Evolutionary conservation across 1,284 basidiomycete species (phyloP).

Genomic region (Porphyrellus sp.): DNA sequence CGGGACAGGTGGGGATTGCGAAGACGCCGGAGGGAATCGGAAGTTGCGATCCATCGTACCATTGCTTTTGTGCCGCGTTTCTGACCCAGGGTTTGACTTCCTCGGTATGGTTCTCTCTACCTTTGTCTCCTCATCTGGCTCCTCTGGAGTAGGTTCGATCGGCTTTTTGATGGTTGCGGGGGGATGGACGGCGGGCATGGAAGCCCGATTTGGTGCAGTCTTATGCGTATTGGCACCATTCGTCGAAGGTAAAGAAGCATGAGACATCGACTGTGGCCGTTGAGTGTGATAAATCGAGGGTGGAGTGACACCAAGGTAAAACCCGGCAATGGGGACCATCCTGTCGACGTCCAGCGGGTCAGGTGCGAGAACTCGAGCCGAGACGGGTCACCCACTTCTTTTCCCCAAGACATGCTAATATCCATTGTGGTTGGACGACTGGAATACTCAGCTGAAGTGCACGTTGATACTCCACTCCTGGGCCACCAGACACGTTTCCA

Average conservation of each 20-base stretch:
- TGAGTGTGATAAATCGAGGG: constrained; percentile 45
- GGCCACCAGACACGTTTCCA: constrained; percentile 42
- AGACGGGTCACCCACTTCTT: constrained; percentile 57
- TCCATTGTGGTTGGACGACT: constrained; percentile 87
- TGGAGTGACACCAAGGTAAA: constrained; percentile 71
- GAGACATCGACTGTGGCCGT: constrained; percentile 75
- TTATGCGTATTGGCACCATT: constrained; percentile 39
- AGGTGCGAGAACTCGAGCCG: neutral
- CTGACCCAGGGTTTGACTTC: constrained; percentile 13
- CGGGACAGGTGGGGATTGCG: constrained; percentile 26
- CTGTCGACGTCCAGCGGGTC: constrained; percentile 39
- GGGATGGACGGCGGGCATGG: constrained; percentile 26
- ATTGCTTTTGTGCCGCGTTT: constrained; percentile 43
- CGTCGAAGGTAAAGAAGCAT: constrained; percentile 47
- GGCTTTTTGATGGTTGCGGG: constrained; percentile 17
- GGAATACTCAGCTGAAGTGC: constrained; percentile 88
- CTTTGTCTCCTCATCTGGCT: constrained; percentile 31
- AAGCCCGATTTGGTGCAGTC: constrained; percentile 32
- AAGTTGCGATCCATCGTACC: constrained; percentile 79
- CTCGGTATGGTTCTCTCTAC: constrained; percentile 3
- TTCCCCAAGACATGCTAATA: constrained; percentile 79
- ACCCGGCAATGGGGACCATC: constrained; percentile 82
- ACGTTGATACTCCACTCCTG: constrained; percentile 85
- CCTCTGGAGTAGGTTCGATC: constrained; percentile 51
- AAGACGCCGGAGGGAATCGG: constrained; percentile 56